Base-by-base conservation (phyloP, 768 basidiomycete genomes). In the Tulasnella sp. region DNA sequence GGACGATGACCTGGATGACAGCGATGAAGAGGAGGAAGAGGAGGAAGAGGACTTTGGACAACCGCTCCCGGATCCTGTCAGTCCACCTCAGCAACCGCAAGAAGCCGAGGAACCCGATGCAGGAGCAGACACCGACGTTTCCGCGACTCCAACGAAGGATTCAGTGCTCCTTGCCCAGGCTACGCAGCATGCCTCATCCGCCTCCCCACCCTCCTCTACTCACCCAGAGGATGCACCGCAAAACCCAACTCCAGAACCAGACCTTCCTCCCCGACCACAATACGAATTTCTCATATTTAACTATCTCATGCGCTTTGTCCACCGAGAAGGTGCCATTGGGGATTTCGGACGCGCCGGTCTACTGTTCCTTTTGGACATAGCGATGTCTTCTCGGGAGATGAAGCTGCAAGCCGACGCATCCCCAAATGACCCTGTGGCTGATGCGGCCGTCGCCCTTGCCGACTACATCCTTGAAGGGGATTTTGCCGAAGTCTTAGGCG, bases 401-500 rank as follows among this genome's bases (percentile, higher is more conserved):
- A 40, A 23, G 21, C 17, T 29, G 32, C 34, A 50, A 23, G 15
- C 9, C 34, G 19, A 25, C 21, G 36, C 51, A 3, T 49, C 50
- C 37, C 29, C 19, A 8, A 35, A n/a, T 62, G 89, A 94, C 66
- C 83, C 91, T 2, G 78, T 89, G 39, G 79, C 79, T 29, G 90
- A 92, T 65, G 88, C 90, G 1, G 85, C 86, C 1, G 74, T 93
- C 40, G 86, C 88, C 6, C 73, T 98, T 36, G 89, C 89, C 17
- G 90, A 93, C 66, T 96, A 90, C 66, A 87, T 97, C 50, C 77
- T 96, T 15, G 89, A 94, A 65, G 89, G 92, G n/a, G 94, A 97
- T 69, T 94, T 96, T 67, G 89, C 91, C n/a, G 92, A 97, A 62
- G 94, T 98, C 9, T 78, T 98, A 43, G 90, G 84, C 15, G 94